Conservation (phyloP, 345 rosid species). For the Linum usitatissimum region DNA sequence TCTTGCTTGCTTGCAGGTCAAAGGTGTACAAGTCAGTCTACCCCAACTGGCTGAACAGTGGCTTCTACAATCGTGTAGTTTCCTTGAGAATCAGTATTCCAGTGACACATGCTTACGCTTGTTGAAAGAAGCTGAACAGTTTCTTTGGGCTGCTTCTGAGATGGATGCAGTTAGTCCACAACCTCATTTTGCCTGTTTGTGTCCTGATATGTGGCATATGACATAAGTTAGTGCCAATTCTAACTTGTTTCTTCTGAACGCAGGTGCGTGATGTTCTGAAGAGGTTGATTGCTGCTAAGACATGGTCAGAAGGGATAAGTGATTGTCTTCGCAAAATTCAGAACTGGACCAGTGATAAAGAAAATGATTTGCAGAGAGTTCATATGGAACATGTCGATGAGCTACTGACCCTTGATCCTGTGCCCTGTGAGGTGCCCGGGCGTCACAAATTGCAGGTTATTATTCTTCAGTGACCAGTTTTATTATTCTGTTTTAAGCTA, state of each 20-base stretch:
- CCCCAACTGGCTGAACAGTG: conserved; percentile 65
- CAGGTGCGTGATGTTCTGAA: conserved; percentile 63
- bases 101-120: conserved; percentile 35
- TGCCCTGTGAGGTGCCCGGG: conserved; percentile 58
- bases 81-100: conserved; percentile 39
- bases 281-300: conserved; percentile 43
- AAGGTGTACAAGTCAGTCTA: conserved; percentile 38
- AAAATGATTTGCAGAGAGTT: conserved; percentile 34
- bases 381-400: conserved; percentile 32
- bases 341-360: conserved; percentile 25
- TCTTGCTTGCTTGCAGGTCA: conserved; percentile 31
- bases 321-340: conserved; percentile 44
- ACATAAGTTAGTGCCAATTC: neutral
- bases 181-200: conserved; percentile 11
- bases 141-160: conserved; percentile 95
- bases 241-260: conserved; percentile 11
- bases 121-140: conserved; percentile 83
- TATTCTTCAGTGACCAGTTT: conserved; percentile 15
- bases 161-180: conserved; percentile 63
- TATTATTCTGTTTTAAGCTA: conserved; percentile 1
- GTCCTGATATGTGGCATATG: conserved; percentile 3
- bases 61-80: conserved; percentile 40
- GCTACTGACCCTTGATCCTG: conserved; percentile 43
- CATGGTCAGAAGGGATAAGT: conserved; percentile 65
- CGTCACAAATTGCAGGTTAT: conserved; percentile 65